These are phyloP conservation scores for Rhizopogon sp. DNA, from an alignment of 768 basidiomycete genomes.

Conservation along the genomic window DNA sequence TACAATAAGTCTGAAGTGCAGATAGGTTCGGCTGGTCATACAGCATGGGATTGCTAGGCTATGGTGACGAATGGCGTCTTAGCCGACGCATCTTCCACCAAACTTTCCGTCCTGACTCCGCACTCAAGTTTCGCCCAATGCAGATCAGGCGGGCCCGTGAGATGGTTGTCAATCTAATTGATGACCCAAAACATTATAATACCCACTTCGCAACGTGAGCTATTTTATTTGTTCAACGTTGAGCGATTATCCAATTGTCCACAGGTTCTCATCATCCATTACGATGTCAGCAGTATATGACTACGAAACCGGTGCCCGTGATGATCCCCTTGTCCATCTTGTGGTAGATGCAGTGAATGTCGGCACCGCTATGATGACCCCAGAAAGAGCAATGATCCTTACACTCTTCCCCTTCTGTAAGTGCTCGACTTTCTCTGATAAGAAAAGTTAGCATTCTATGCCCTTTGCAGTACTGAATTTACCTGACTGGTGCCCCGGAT, in stretches of 20 bases:
- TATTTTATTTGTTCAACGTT: not conserved
- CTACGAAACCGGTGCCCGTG: conserved; percentile 23
- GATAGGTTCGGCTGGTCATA: conserved; percentile 1
- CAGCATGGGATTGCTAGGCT: not conserved
- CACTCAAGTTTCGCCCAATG: not conserved
- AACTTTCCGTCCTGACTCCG: conserved; percentile 1
- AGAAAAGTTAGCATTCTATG: too few species aligned
- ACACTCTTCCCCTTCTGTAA: not conserved
- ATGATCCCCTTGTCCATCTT: conserved; percentile 28
- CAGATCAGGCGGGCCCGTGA: not conserved
- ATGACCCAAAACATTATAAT: not conserved
- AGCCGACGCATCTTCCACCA: conserved; percentile 17
- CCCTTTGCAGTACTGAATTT: conserved; percentile 1
- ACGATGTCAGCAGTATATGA: conserved; percentile 30
- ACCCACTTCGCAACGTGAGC: conserved; percentile 13
- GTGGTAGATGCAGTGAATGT: conserved; percentile 14
- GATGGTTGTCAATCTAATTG: not conserved
- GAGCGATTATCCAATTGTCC: not conserved
- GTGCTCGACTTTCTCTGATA: not conserved
- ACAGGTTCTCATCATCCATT: not conserved
- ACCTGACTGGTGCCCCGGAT: conserved; percentile 7
- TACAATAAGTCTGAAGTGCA: not conserved
- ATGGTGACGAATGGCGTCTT: conserved; percentile 13
- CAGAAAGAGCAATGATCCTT: not conserved
- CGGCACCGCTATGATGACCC: not conserved